These are phyloP conservation scores for Tubosaeta sp. DNA, from an alignment of 768 basidiomycete species.

Conservation along the genomic window DNA sequence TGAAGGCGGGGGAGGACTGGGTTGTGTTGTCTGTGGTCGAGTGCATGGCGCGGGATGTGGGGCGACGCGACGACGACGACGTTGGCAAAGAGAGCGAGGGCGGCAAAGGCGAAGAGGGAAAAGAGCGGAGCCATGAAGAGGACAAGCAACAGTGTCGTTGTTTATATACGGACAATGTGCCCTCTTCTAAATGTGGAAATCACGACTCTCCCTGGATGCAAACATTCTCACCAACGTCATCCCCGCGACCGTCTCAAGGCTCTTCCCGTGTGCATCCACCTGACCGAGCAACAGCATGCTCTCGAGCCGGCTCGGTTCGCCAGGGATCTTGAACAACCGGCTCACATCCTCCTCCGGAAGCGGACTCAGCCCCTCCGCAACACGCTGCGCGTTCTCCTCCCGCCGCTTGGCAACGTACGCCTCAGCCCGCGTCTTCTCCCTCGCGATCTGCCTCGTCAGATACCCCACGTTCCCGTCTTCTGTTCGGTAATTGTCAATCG, in stretches of 20 bases:
- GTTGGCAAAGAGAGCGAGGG: constrained; percentile 37
- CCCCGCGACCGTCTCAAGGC: constrained; percentile 59
- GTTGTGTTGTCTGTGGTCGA: constrained; percentile 21
- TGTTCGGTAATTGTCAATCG: constrained; percentile 79
- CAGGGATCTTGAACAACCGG: constrained; percentile 81
- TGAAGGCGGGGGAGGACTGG: neutral
- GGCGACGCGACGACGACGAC: constrained; percentile 36
- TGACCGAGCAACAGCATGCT: constrained; percentile 83
- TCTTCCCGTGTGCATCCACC: constrained; percentile 82
- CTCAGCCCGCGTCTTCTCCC: constrained; percentile 80
- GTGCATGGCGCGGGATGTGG: constrained; percentile 30
- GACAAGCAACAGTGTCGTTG: neutral
- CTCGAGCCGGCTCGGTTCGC: constrained; percentile 85
- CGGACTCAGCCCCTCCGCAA: constrained; percentile 79
- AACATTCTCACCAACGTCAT: constrained; percentile 82
- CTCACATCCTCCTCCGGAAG: constrained; percentile 84
- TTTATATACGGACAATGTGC: neutral
- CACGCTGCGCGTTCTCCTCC: constrained; percentile 78
- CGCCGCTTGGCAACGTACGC: constrained; percentile 76
- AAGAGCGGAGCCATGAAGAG: constrained; percentile 33
- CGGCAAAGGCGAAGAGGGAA: constrained; percentile 41
- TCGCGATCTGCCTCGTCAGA: constrained; percentile 79
- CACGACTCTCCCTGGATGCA: constrained; percentile 37
- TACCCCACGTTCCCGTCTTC: constrained; percentile 93
- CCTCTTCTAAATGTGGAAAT: neutral